Evolutionary conservation across 768 basidiomycete species (phyloP).

Genomic region (Naganishia antarctica): DNA sequence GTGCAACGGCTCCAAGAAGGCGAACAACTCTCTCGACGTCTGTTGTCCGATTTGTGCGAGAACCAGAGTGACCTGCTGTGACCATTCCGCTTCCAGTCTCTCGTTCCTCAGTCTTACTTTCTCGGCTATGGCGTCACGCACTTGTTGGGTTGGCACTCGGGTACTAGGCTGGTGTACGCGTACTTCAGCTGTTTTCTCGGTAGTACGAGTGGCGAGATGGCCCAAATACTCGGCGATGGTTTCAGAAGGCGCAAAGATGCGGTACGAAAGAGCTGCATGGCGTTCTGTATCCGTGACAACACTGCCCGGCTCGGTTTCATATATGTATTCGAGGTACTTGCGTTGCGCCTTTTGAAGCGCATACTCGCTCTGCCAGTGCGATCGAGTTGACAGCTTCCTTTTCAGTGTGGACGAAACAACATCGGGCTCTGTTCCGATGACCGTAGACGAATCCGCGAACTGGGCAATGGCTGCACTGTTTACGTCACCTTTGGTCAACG

Average conservation of each 20-base stretch:
- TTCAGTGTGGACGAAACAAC: neutral
- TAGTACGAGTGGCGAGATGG: neutral
- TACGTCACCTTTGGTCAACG: conserved; percentile 15
- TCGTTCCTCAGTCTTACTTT: conserved; percentile 12
- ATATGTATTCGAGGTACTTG: conserved; percentile 20
- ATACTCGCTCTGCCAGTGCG: conserved; percentile 21
- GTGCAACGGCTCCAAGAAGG: conserved; percentile 21
- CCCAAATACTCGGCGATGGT: neutral
- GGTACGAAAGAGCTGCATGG: conserved; percentile 15
- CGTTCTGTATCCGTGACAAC: neutral
- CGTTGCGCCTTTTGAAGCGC: conserved; percentile 24
- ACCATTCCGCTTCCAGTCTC: conserved; percentile 16
- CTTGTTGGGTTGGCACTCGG: neutral
- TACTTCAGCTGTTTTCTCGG: neutral
- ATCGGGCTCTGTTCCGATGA: neutral
- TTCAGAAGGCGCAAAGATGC: conserved; percentile 24
- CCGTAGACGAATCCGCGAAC: neutral
- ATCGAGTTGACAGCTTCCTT: neutral
- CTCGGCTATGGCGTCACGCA: conserved; percentile 19
- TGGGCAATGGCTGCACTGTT: conserved; percentile 1
- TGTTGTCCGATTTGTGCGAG: neutral
- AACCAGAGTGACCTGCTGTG: neutral
- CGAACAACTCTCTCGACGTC: neutral
- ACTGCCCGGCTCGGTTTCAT: neutral
- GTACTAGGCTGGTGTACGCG: neutral